Evolutionary conservation across 1,284 basidiomycete genomes (phyloP).

Genomic region (Fistulina hepatica): DNA sequence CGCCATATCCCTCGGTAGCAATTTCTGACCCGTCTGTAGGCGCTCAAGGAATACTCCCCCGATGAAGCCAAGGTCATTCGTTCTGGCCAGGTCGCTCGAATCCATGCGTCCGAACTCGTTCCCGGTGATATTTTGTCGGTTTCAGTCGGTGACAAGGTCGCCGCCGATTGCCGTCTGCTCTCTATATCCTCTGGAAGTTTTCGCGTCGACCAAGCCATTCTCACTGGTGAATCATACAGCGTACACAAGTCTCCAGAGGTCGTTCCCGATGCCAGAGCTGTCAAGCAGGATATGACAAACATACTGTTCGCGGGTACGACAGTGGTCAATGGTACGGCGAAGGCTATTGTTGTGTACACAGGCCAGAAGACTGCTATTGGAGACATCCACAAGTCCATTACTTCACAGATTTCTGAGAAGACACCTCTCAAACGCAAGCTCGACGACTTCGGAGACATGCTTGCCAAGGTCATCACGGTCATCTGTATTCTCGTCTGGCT

Average conservation of each 20-base stretch:
- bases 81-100: constrained; percentile 54
- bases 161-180: constrained; percentile 85
- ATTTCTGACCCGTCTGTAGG: constrained; percentile 35
- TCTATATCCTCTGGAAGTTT: constrained; percentile 88
- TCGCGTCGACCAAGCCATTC: constrained; percentile 87
- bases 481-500: constrained; percentile 95
- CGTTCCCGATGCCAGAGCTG: constrained; percentile 64
- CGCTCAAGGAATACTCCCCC: constrained; percentile 88
- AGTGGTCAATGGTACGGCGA: constrained; percentile 82
- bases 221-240: constrained; percentile 86
- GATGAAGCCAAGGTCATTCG: constrained; percentile 90
- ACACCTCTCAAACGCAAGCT: constrained; percentile 92
- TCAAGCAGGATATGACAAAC: constrained; percentile 94
- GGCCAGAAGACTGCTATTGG: constrained; percentile 86
- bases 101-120: constrained; percentile 81
- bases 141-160: constrained; percentile 88
- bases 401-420: constrained; percentile 82
- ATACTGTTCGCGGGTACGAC: constrained; percentile 95
- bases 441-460: constrained; percentile 92
- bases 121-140: constrained; percentile 88
- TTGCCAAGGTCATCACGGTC: constrained; percentile 92
- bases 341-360: constrained; percentile 78
- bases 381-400: constrained; percentile 90
- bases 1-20: constrained; percentile 9
- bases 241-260: constrained; percentile 69